Conservation (phyloP, 768 basidiomycete genomes). For the Psilocybe sp. region DNA sequence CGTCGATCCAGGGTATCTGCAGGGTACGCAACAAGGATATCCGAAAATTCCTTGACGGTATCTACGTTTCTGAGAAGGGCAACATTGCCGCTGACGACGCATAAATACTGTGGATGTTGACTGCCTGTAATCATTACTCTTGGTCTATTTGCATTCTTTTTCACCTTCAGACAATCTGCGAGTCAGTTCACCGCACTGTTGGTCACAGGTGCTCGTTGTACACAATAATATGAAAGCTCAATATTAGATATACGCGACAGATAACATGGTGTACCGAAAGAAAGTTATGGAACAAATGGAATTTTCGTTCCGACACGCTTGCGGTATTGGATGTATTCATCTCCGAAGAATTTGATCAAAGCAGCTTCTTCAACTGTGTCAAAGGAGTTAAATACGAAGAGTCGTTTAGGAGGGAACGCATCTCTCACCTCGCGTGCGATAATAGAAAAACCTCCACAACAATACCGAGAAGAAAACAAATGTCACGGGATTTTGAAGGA, state of each 20-base stretch:
- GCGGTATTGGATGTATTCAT: constrained; percentile 79
- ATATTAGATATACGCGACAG: neutral
- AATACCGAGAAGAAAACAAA: constrained; percentile 63
- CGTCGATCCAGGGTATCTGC: constrained; percentile 95
- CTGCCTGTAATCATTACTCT: constrained; percentile 3
- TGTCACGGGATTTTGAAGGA: constrained; percentile 82
- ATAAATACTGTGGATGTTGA: constrained; percentile 10
- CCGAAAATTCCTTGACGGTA: constrained; percentile 95
- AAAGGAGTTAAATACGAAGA: neutral
- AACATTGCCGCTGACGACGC: constrained; percentile 51
- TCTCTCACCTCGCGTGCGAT: constrained; percentile 71
- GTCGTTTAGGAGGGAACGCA: neutral
- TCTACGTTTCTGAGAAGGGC: constrained; percentile 85
- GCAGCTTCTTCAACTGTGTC: constrained; percentile 74
- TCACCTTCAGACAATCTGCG: neutral
- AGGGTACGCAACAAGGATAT: constrained; percentile 99
- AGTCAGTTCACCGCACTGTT: neutral
- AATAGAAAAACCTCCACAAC: constrained; percentile 85
- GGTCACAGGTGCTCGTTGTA: neutral
- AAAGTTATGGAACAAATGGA: constrained; percentile 69
- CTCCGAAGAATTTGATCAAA: constrained; percentile 85
- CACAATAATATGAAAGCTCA: neutral
- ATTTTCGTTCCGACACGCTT: constrained; percentile 80
- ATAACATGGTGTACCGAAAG: neutral
- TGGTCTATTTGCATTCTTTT: neutral